phyloP scores from a whole-genome alignment of 2,329 filamentous ascomycete species.

The Trichoderma asperellum region DNA sequence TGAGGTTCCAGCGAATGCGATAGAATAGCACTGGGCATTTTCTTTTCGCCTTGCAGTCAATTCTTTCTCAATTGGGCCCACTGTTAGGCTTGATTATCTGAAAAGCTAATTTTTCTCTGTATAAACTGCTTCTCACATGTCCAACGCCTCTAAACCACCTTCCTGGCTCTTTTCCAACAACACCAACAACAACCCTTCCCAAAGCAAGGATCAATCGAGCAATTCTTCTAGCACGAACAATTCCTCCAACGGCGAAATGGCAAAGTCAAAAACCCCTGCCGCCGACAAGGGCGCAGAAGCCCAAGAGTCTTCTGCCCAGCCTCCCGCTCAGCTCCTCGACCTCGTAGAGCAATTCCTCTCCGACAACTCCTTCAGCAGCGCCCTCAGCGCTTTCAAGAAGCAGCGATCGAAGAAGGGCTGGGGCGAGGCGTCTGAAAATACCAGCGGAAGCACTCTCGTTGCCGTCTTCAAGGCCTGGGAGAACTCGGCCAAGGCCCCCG shows the following conservation, averaged over 20 bases:
- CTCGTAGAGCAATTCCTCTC: constrained; percentile 69
- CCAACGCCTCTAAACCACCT: constrained; percentile 38
- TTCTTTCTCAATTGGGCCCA: not conserved
- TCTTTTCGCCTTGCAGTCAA: not conserved
- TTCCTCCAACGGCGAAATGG: constrained; percentile 38
- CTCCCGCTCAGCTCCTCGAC: constrained; percentile 66
- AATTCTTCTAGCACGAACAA: constrained; percentile 33
- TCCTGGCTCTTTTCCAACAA: constrained; percentile 52
- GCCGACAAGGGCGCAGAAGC: constrained; percentile 33
- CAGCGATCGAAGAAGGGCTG: constrained; percentile 61
- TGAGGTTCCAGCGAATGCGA: not conserved
- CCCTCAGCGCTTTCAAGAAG: constrained; percentile 65
- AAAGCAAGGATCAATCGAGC: constrained; percentile 1
- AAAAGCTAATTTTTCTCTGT: not conserved
- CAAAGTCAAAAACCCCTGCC: constrained; percentile 38
- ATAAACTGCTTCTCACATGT: constrained; percentile 12
- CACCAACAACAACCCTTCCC: constrained; percentile 31
- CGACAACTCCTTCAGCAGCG: constrained; percentile 65
- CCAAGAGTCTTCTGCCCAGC: constrained; percentile 32
- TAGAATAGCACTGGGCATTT: not conserved
- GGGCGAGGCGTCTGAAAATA: constrained; percentile 40
- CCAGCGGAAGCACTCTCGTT: constrained; percentile 47
- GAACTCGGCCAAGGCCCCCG: constrained; percentile 33
- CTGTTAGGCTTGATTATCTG: not conserved
- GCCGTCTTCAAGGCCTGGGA: constrained; percentile 58